Evolutionary conservation across 305 asterid genomes (phyloP).

Genomic region (Ilex paraguariensis): DNA sequence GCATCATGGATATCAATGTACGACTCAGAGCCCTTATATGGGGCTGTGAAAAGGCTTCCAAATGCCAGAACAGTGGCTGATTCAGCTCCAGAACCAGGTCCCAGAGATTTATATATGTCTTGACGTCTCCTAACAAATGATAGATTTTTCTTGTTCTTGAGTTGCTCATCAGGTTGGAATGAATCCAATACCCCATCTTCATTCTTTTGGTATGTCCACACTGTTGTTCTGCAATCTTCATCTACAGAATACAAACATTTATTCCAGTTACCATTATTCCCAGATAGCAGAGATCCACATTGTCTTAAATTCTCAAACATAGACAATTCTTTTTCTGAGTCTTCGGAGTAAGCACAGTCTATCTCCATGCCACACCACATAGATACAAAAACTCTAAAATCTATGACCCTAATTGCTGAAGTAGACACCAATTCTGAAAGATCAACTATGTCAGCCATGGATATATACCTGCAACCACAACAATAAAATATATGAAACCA

Average conservation of each 20-base stretch:
- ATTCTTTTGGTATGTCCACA: constrained; percentile 73
- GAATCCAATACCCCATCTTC: constrained; percentile 64
- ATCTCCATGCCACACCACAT: constrained; percentile 67
- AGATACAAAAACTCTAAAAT: constrained; percentile 63
- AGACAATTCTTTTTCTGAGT: constrained; percentile 21
- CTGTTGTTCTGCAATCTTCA: constrained; percentile 82
- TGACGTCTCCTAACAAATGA: constrained; percentile 63
- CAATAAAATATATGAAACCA: constrained; percentile 11
- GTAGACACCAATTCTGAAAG: constrained; percentile 45
- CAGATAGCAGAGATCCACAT: constrained; percentile 72
- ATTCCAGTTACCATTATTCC: constrained; percentile 40
- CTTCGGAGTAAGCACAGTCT: constrained; percentile 33
- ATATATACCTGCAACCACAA: constrained; percentile 60
- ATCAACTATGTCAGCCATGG: constrained; percentile 78
- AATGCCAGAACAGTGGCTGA: constrained; percentile 57
- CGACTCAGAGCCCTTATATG: constrained; percentile 79
- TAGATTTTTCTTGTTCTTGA: constrained; percentile 70
- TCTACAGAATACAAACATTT: constrained; percentile 58
- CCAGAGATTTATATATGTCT: constrained; percentile 61
- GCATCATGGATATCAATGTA: constrained; percentile 73
- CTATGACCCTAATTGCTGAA: constrained; percentile 56
- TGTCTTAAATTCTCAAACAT: constrained; percentile 38
- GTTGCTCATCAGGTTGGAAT: constrained; percentile 82
- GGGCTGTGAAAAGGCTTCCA: constrained; percentile 78
- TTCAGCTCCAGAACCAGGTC: constrained; percentile 67